Conservation (phyloP, 1,284 basidiomycete species). For the Takashimella tepidaria region DNA sequence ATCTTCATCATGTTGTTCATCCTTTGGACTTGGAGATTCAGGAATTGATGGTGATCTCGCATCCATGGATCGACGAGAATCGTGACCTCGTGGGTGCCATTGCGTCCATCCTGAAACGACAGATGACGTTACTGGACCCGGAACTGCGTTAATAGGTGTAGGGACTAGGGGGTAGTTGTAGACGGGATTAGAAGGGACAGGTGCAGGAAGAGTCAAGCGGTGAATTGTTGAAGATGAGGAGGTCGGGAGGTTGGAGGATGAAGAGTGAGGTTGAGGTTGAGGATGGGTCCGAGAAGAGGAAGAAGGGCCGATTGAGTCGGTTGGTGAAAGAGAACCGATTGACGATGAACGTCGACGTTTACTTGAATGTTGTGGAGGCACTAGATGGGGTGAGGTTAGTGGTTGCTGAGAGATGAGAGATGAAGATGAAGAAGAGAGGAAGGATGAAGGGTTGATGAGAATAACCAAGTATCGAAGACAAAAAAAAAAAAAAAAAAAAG, state of each 20-base stretch:
- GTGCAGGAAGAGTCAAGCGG: slow-evolving; percentile 17
- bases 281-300: slow-evolving; percentile 14
- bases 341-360: background rate
- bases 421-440: background rate
- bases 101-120: slow-evolving; percentile 12
- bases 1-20: slow-evolving; percentile 12
- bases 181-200: slow-evolving; percentile 12
- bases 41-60: slow-evolving; percentile 13
- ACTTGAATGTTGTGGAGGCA: background rate
- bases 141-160: background rate
- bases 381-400: background rate
- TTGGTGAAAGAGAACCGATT: background rate
- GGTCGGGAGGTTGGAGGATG: slow-evolving; percentile 6
- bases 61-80: slow-evolving; percentile 16
- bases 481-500: background rate
- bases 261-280: slow-evolving; percentile 2
- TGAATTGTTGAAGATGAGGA: slow-evolving; percentile 1
- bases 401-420: background rate
- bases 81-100: slow-evolving; percentile 1
- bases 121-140: slow-evolving; percentile 13
- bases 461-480: background rate
- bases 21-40: slow-evolving; percentile 16
- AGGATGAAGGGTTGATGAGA: background rate
- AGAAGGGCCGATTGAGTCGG: slow-evolving; percentile 16
- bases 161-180: slow-evolving; percentile 8